Conservation (phyloP, 2,329 filamentous ascomycete genomes). For the Diplodia mutila region DNA sequence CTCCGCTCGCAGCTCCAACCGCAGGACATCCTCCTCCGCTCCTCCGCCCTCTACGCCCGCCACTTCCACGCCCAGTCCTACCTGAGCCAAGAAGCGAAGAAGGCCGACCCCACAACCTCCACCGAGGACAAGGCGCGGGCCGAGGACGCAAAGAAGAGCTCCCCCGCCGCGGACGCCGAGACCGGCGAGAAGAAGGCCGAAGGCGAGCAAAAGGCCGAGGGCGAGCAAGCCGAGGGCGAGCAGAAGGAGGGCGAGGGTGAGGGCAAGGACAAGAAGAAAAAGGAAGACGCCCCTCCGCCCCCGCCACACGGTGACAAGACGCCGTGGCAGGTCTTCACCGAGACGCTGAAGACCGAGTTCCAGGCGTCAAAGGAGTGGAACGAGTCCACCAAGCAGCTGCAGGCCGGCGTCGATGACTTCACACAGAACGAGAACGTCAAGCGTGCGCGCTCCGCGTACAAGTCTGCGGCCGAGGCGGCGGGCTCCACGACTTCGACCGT, state of each 20-base stretch:
- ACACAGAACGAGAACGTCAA: conserved; percentile 90
- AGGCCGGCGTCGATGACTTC: conserved; percentile 86
- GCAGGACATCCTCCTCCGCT: conserved; percentile 44
- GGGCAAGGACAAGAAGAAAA: conserved; percentile 48
- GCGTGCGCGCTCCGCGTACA: conserved; percentile 82
- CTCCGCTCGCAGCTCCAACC: conserved; percentile 50
- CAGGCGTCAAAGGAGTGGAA: conserved; percentile 99
- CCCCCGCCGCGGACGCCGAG: conserved; percentile 40
- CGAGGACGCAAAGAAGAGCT: conserved; percentile 37
- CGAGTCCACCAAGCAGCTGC: conserved; percentile 93
- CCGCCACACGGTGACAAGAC: conserved; percentile 98
- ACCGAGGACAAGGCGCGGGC: conserved; percentile 37
- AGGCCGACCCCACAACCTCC: conserved; percentile 26
- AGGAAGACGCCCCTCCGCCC: conserved; percentile 70
- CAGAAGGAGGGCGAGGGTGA: conserved; percentile 54
- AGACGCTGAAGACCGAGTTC: conserved; percentile 93
- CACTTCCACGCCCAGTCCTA: conserved; percentile 48
- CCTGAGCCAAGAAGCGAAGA: conserved; percentile 41
- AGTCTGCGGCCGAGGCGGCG: conserved; percentile 82
- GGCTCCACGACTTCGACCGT: conserved; percentile 77
- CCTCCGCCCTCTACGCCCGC: conserved; percentile 48
- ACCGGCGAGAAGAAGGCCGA: conserved; percentile 39
- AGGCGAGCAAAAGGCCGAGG: conserved; percentile 48
- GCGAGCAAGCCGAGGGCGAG: conserved; percentile 51
- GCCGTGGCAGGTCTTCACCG: conserved; percentile 97